Percentiles rank a stretch among this genome's conserved stretches.
phyloP scores from a whole-genome alignment of 192 early-diverging fungal species.

The Umbelopsis sp. region DNA sequence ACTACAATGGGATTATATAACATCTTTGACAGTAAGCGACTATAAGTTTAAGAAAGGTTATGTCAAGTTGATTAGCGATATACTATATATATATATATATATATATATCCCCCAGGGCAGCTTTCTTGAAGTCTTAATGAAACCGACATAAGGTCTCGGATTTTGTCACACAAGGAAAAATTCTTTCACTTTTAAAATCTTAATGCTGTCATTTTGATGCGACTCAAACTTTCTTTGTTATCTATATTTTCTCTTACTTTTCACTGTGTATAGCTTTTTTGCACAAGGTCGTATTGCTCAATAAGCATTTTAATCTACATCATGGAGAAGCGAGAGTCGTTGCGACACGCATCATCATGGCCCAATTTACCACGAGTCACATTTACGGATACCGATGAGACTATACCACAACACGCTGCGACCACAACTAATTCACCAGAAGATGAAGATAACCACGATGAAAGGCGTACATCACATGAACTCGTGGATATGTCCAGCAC shows the following conservation, averaged over 20 bases:
- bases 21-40: too few species aligned
- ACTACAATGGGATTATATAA: too few species aligned
- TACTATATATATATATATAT: too few species aligned
- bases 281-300: neutral
- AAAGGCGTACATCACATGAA: neutral
- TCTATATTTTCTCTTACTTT: neutral
- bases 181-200: neutral
- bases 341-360: conserved; percentile 18
- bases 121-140: too few species aligned
- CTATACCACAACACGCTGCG: neutral
- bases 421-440: too few species aligned
- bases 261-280: neutral
- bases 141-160: too few species aligned
- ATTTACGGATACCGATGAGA: neutral
- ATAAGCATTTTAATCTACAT: neutral
- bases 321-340: conserved; percentile 9
- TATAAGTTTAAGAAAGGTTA: too few species aligned
- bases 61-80: too few species aligned
- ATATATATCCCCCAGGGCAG: too few species aligned
- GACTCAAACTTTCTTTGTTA: neutral
- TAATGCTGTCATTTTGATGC: conserved; percentile 1
- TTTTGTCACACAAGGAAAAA: neutral
- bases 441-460: neutral
- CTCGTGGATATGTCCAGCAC: neutral
- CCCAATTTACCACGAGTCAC: conserved; percentile 1